These are phyloP conservation scores for Lachancea quebecensis DNA, from an alignment of 805 yeast species.

Conservation along the genomic window DNA sequence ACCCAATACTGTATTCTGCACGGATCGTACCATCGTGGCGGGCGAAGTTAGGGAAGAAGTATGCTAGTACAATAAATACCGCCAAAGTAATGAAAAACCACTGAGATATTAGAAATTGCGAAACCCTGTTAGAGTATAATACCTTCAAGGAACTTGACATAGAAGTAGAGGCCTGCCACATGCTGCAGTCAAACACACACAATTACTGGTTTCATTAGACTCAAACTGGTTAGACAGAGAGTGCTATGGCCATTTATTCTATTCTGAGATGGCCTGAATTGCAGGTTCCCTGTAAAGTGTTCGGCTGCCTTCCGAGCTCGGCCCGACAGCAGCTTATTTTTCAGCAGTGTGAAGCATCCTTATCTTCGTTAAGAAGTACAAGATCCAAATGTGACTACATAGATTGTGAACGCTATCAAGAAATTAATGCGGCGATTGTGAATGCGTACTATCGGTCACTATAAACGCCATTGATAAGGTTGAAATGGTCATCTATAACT, in stretches of 20 bases:
- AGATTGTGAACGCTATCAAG: no score
- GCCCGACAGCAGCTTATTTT: not conserved
- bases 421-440: no score
- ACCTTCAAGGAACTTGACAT: not conserved
- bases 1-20: constrained; percentile 71
- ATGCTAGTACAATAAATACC: constrained; percentile 65
- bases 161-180: not conserved
- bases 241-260: not conserved
- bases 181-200: no score
- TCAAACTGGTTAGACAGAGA: not conserved
- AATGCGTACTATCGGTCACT: no score
- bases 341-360: no score
- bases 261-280: no score
- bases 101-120: constrained; percentile 30
- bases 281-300: not conserved
- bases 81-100: constrained; percentile 79
- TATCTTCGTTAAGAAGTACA: no score
- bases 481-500: no score
- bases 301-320: not conserved
- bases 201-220: no score
- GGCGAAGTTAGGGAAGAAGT: constrained; percentile 76
- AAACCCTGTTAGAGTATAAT: not conserved
- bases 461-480: no score
- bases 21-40: constrained; percentile 70
- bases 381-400: no score